A percentile compares a stretch with the other conserved stretches of the same genome.
These are phyloP conservation scores for Xylaria scruposa DNA, from an alignment of 495 filamentous ascomycete species.

Conservation along the genomic window DNA sequence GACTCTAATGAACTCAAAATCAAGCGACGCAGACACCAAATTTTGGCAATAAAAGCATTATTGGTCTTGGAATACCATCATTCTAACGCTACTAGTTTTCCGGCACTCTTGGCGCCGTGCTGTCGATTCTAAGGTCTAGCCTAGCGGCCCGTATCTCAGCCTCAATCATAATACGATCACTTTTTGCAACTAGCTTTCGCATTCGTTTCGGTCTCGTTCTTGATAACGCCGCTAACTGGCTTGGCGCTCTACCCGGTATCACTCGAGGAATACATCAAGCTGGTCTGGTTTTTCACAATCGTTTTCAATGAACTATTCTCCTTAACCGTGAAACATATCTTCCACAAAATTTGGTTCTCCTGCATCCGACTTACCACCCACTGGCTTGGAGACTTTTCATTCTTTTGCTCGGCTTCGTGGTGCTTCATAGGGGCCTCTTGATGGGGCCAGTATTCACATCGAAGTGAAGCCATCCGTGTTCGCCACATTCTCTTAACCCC, in stretches of 20 bases:
- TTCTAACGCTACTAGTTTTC: background rate
- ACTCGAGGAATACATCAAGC: background rate
- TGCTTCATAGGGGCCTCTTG: background rate
- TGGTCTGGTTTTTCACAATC: background rate
- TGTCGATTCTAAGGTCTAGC: constrained; percentile 12
- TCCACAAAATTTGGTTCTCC: background rate
- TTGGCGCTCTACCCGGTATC: constrained; percentile 8
- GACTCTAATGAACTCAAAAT: background rate
- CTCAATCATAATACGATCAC: background rate
- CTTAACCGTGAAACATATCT: background rate
- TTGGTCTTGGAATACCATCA: background rate
- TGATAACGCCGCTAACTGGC: constrained; percentile 5
- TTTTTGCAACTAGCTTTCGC: constrained; percentile 3
- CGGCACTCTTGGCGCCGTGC: background rate
- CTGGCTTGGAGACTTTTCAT: constrained; percentile 1
- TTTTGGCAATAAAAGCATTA: background rate
- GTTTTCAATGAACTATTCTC: background rate
- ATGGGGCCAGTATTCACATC: background rate
- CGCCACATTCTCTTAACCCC: background rate
- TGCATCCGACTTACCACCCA: background rate
- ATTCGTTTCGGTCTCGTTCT: constrained; percentile 18
- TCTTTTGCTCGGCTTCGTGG: background rate
- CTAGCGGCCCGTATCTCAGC: constrained; percentile 20
- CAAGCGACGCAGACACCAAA: background rate
- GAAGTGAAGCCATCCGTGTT: constrained; percentile 2